A percentile compares a stretch with the other conserved stretches of the same genome.
Evolutionary conservation across 768 basidiomycete species (phyloP).

Genomic region (Ephemerocybe angulata): DNA sequence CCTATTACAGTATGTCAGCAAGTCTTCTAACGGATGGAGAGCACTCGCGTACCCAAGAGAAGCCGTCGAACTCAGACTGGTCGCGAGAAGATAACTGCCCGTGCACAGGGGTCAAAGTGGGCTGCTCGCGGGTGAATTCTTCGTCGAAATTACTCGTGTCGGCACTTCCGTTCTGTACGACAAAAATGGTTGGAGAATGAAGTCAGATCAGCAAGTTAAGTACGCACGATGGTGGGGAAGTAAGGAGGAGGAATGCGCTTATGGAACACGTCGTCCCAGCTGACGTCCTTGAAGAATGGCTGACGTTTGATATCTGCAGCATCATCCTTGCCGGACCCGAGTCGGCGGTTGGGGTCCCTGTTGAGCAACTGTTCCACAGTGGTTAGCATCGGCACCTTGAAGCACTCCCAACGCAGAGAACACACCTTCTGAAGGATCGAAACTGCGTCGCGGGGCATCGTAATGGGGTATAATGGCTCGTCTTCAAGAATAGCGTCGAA

Average conservation of each 20-base stretch:
- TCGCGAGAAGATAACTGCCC: slow-evolving; percentile 86
- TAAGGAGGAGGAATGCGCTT: slow-evolving; percentile 97
- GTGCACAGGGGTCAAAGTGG: slow-evolving; percentile 95
- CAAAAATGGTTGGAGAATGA: background rate
- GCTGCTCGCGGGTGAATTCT: slow-evolving; percentile 96
- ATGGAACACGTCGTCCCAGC: slow-evolving; percentile 93
- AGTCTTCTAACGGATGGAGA: background rate
- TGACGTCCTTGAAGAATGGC: slow-evolving; percentile 98
- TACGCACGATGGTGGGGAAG: slow-evolving; percentile 88
- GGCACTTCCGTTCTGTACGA: slow-evolving; percentile 68
- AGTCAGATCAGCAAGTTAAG: background rate
- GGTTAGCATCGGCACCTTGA: background rate
- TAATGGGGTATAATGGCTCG: slow-evolving; percentile 97
- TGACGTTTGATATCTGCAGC: slow-evolving; percentile 97
- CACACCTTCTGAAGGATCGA: slow-evolving; percentile 89
- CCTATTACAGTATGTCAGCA: slow-evolving; percentile 23
- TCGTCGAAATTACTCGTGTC: slow-evolving; percentile 95
- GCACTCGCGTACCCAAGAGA: slow-evolving; percentile 72
- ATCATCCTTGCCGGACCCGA: slow-evolving; percentile 88
- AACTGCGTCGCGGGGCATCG: slow-evolving; percentile 97
- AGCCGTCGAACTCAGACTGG: slow-evolving; percentile 94
- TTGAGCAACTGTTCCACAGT: slow-evolving; percentile 67
- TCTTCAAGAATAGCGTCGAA: slow-evolving; percentile 99
- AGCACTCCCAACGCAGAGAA: background rate
- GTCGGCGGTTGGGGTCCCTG: slow-evolving; percentile 83